Percentiles rank a stretch among this genome's conserved stretches.
Conservation (phyloP, 805 yeast genomes). For the Pichia scutulata region DNA sequence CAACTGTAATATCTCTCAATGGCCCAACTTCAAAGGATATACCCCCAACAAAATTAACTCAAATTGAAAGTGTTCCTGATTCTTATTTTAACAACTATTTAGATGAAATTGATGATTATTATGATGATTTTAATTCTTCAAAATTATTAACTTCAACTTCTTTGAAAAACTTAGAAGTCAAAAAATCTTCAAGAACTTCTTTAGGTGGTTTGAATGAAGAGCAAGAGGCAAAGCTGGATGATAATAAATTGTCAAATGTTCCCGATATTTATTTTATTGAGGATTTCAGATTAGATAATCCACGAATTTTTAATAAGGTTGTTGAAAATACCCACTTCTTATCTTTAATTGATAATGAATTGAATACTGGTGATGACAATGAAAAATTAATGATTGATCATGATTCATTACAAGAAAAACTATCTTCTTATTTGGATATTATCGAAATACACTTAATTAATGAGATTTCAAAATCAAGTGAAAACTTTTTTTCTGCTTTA, state of each 20-base stretch:
- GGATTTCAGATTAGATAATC: conserved; percentile 79
- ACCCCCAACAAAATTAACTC: conserved; percentile 66
- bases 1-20: conserved; percentile 39
- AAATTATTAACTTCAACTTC: conserved; percentile 38
- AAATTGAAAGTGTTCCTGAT: conserved; percentile 38
- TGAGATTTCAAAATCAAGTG: conserved; percentile 79
- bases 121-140: conserved; percentile 35
- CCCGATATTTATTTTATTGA: conserved; percentile 64
- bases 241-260: conserved; percentile 35
- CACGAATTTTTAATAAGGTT: conserved; percentile 71
- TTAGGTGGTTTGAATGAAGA: conserved; percentile 11
- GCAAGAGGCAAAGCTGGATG: conserved; percentile 18
- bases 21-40: conserved; percentile 79
- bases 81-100: conserved; percentile 39
- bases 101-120: conserved; percentile 36
- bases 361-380: conserved; percentile 17
- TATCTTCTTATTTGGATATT: conserved; percentile 75
- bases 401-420: conserved; percentile 60
- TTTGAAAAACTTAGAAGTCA: conserved; percentile 29
- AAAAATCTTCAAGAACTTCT: neutral
- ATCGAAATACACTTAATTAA: conserved; percentile 75
- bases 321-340: conserved; percentile 46
- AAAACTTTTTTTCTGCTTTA: conserved; percentile 76
- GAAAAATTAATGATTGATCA: conserved; percentile 28
- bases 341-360: conserved; percentile 26